These are phyloP conservation scores for Malassezia yamatoensis DNA, from an alignment of 1,284 basidiomycete genomes.

Conservation along the genomic window DNA sequence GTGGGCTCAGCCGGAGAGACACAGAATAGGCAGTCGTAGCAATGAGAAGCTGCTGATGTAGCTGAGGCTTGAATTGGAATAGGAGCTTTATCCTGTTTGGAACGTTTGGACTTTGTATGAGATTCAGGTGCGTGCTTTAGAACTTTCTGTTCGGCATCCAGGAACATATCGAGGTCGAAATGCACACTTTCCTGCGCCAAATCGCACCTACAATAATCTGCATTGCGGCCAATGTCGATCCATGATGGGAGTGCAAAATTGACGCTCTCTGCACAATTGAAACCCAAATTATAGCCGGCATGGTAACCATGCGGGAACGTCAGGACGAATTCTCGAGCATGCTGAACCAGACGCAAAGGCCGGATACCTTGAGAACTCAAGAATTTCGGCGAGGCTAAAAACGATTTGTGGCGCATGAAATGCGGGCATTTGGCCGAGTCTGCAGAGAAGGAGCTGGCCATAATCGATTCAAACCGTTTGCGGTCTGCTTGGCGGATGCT, in stretches of 20 bases:
- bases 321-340: slow-evolving; percentile 84
- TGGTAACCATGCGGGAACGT: slow-evolving; percentile 88
- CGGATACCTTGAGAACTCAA: slow-evolving; percentile 66
- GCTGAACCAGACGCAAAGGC: slow-evolving; percentile 58
- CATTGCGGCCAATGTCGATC: slow-evolving; percentile 65
- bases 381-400: slow-evolving; percentile 76
- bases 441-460: slow-evolving; percentile 38
- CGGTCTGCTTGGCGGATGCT: slow-evolving; percentile 76
- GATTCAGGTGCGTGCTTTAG: no score
- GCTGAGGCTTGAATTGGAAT: neutral
- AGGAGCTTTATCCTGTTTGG: slow-evolving; percentile 14
- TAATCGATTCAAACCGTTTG: slow-evolving; percentile 47
- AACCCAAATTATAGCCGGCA: slow-evolving; percentile 90
- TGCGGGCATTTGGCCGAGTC: slow-evolving; percentile 65
- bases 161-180: slow-evolving; percentile 41
- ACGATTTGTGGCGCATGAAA: slow-evolving; percentile 93
- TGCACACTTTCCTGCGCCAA: slow-evolving; percentile 39
- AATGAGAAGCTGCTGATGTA: neutral
- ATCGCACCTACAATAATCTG: slow-evolving; percentile 42
- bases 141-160: no score
- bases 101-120: neutral
- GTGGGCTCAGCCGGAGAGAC: slow-evolving; percentile 25
- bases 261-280: slow-evolving; percentile 95
- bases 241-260: slow-evolving; percentile 95
- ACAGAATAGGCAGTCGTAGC: slow-evolving; percentile 47